A percentile compares a stretch with the other conserved stretches of the same genome.
These are phyloP conservation scores for Clathrus columnatus DNA, from an alignment of 768 basidiomycete genomes.

Conservation along the genomic window DNA sequence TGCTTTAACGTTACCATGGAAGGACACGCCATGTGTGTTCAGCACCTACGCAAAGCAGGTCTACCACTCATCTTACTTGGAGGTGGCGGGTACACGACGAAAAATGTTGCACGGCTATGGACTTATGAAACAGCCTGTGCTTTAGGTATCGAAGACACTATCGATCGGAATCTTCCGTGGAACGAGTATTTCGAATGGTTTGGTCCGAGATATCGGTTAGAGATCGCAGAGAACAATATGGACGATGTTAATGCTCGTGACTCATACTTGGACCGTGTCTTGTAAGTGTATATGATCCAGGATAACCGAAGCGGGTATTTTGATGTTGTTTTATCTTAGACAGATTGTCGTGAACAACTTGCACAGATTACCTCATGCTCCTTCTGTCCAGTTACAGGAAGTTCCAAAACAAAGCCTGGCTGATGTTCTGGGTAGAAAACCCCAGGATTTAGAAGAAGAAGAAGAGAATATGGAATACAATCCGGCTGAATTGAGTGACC, in stretches of 20 bases:
- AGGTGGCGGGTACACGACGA: slow-evolving; percentile 94
- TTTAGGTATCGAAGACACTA: slow-evolving; percentile 72
- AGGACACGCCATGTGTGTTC: slow-evolving; percentile 87
- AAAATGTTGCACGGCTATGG: slow-evolving; percentile 94
- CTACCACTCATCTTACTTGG: slow-evolving; percentile 88
- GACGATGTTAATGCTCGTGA: slow-evolving; percentile 85
- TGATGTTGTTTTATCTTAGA: slow-evolving; percentile 35
- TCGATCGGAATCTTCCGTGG: slow-evolving; percentile 74
- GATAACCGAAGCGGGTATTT: slow-evolving; percentile 25
- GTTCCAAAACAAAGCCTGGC: slow-evolving; percentile 66
- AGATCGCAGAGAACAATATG: slow-evolving; percentile 89
- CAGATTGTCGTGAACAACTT: slow-evolving; percentile 45
- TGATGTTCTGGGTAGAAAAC: slow-evolving; percentile 49
- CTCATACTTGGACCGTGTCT: slow-evolving; percentile 68
- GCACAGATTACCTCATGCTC: slow-evolving; percentile 57
- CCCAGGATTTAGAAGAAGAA: slow-evolving; percentile 29
- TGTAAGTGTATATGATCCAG: slow-evolving; percentile 38
- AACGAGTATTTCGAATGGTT: slow-evolving; percentile 96
- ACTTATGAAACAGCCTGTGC: slow-evolving; percentile 95
- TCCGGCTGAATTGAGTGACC: slow-evolving; percentile 20
- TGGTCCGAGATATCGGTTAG: slow-evolving; percentile 87
- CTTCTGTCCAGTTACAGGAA: slow-evolving; percentile 80
- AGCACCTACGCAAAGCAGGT: slow-evolving; percentile 73
- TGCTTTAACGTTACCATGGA: slow-evolving; percentile 95
- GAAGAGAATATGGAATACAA: slow-evolving; percentile 35